Evolutionary conservation across 2,329 filamentous ascomycete genomes (phyloP).

Genomic region (Tolypocladium paradoxum): DNA sequence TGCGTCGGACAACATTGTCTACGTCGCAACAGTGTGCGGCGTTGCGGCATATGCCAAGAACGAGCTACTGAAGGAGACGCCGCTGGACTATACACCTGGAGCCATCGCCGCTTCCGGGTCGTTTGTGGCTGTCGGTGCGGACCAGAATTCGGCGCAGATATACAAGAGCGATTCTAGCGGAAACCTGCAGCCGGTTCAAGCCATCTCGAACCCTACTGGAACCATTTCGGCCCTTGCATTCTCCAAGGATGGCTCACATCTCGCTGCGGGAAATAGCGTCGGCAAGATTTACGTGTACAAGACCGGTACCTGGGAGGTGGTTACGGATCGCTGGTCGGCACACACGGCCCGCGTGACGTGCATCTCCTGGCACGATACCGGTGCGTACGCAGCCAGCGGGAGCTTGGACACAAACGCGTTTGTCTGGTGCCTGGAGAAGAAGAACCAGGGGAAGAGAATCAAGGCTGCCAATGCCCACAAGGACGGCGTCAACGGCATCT

Average conservation of each 20-base stretch:
- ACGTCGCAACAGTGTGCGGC: conserved; percentile 45
- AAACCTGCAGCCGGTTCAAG: conserved; percentile 40
- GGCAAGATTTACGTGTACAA: conserved; percentile 81
- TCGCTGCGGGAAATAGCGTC: conserved; percentile 72
- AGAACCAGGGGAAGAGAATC: conserved; percentile 70
- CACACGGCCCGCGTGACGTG: conserved; percentile 48
- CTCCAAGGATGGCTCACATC: conserved; percentile 61
- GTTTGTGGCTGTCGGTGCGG: conserved; percentile 63
- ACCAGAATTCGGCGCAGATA: conserved; percentile 64
- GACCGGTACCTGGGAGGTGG: conserved; percentile 52
- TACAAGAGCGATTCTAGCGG: conserved; percentile 50
- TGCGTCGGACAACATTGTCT: conserved; percentile 37
- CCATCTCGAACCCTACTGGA: conserved; percentile 58
- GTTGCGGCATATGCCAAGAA: conserved; percentile 48
- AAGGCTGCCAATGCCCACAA: conserved; percentile 87
- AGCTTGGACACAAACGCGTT: conserved; percentile 85
- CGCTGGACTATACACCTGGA: conserved; percentile 55
- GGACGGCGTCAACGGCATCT: conserved; percentile 83
- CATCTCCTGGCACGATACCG: conserved; percentile 66
- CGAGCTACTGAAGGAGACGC: conserved; percentile 46
- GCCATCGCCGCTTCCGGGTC: conserved; percentile 59
- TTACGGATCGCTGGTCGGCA: conserved; percentile 62
- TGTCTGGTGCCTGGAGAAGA: conserved; percentile 75
- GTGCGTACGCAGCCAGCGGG: conserved; percentile 72
- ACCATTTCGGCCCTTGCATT: conserved; percentile 75